Evolutionary conservation across 192 early-diverging fungal species (phyloP).

Genomic region (Backusella australiensis): DNA sequence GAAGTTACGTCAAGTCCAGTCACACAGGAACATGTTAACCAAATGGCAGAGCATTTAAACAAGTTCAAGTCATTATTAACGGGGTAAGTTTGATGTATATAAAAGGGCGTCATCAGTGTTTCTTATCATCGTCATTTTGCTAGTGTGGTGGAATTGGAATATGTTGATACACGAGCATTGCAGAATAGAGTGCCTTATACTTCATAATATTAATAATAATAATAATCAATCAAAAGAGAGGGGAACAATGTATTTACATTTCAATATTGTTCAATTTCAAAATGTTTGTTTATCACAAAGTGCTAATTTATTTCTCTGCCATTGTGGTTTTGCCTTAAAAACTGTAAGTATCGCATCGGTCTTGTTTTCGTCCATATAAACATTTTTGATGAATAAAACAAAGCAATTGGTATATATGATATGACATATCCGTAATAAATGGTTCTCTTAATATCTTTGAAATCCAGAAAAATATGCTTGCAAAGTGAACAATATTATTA

Average conservation of each 20-base stretch:
- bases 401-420: too few relatives aligned
- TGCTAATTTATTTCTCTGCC: too few relatives aligned
- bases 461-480: too few relatives aligned
- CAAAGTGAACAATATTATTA: too few relatives aligned
- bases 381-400: too few relatives aligned
- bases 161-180: constrained; percentile 36
- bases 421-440: too few relatives aligned
- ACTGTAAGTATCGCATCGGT: too few relatives aligned
- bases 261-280: neutral
- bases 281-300: too few relatives aligned
- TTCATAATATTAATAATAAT: neutral
- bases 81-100: constrained; percentile 28
- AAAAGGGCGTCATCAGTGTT: neutral
- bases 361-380: too few relatives aligned
- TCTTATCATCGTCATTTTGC: neutral
- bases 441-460: too few relatives aligned
- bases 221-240: neutral
- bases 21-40: constrained; percentile 53
- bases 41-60: constrained; percentile 49
- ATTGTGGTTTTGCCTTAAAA: too few relatives aligned
- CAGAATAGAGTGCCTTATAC: constrained; percentile 37
- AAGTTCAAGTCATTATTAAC: constrained; percentile 39
- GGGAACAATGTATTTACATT: neutral
- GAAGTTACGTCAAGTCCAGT: constrained; percentile 55
- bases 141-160: constrained; percentile 39